Evolutionary conservation across 176 grass and related monocot species (phyloP).

Genomic region (Raddia guianensis): DNA sequence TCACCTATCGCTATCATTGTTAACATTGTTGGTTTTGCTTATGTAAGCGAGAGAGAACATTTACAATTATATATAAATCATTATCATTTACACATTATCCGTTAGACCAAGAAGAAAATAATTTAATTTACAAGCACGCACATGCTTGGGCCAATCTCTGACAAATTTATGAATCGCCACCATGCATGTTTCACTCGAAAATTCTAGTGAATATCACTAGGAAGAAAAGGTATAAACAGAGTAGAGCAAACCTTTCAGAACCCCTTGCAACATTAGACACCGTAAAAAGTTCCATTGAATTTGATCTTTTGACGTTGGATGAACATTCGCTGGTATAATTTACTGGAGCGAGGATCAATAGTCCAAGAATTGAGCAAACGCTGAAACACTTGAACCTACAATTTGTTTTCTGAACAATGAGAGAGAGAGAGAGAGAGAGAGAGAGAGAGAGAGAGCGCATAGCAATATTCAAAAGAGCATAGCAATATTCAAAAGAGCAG

Average conservation of each 20-base stretch:
- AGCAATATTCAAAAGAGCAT: neutral
- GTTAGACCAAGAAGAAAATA: neutral
- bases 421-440: neutral
- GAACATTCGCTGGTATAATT: conserved; percentile 59
- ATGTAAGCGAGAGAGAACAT: neutral
- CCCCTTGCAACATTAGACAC: conserved; percentile 67
- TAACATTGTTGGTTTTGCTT: neutral
- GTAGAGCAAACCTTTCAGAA: conserved; percentile 59
- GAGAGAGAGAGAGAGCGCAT: too few species aligned
- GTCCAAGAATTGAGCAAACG: conserved; percentile 72
- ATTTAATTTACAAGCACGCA: neutral
- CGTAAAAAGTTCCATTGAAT: conserved; percentile 82
- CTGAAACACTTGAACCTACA: conserved; percentile 76
- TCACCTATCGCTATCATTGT: neutral
- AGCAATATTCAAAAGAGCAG: neutral
- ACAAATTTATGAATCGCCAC: neutral
- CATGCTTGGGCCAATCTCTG: neutral
- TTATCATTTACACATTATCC: neutral
- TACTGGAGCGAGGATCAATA: conserved; percentile 69
- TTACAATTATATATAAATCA: neutral
- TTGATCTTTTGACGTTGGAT: conserved; percentile 31
- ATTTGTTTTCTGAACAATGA: neutral
- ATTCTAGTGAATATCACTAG: too few species aligned
- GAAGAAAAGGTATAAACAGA: neutral
- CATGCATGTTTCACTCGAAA: neutral